Evolutionary conservation across 768 basidiomycete genomes (phyloP).

Genomic region (Amanita fuliginea): DNA sequence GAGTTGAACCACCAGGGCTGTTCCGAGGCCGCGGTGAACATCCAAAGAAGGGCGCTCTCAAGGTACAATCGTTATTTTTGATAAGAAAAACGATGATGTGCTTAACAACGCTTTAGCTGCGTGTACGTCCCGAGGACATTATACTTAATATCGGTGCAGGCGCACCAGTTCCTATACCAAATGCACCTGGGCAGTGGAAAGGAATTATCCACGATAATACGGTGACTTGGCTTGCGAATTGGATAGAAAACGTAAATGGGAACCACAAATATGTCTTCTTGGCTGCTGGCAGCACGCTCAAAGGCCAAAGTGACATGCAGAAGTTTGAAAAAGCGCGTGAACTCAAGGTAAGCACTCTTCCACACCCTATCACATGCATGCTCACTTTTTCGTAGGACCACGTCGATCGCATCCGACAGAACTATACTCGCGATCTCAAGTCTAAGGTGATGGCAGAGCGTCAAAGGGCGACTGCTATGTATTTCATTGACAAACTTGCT

Average conservation of each 20-base stretch:
- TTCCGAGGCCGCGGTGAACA: slow-evolving; percentile 98
- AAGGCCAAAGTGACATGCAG: slow-evolving; percentile 94
- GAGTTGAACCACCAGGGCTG: slow-evolving; percentile 96
- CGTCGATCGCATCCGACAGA: slow-evolving; percentile 82
- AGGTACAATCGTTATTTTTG: slow-evolving; percentile 38
- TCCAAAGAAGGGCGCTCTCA: slow-evolving; percentile 92
- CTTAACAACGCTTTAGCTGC: slow-evolving; percentile 37
- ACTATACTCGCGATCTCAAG: slow-evolving; percentile 77
- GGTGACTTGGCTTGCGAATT: slow-evolving; percentile 97
- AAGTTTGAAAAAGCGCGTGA: slow-evolving; percentile 99
- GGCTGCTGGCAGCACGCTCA: slow-evolving; percentile 93
- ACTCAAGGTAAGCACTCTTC: slow-evolving; percentile 57
- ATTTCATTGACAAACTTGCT: slow-evolving; percentile 94
- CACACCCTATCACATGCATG: not conserved
- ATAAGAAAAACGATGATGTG: not conserved
- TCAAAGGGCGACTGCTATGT: slow-evolving; percentile 98
- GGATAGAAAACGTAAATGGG: slow-evolving; percentile 97
- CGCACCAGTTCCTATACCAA: slow-evolving; percentile 71
- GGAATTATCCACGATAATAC: slow-evolving; percentile 83
- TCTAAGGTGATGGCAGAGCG: slow-evolving; percentile 90
- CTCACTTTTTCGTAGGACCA: slow-evolving; percentile 46
- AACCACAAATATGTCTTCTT: slow-evolving; percentile 97
- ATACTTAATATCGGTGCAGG: slow-evolving; percentile 86
- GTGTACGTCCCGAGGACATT: slow-evolving; percentile 91
- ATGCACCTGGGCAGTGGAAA: slow-evolving; percentile 90